Conservation (phyloP, 2,329 filamentous ascomycete genomes). For the Trichophyton mentagrophytes region DNA sequence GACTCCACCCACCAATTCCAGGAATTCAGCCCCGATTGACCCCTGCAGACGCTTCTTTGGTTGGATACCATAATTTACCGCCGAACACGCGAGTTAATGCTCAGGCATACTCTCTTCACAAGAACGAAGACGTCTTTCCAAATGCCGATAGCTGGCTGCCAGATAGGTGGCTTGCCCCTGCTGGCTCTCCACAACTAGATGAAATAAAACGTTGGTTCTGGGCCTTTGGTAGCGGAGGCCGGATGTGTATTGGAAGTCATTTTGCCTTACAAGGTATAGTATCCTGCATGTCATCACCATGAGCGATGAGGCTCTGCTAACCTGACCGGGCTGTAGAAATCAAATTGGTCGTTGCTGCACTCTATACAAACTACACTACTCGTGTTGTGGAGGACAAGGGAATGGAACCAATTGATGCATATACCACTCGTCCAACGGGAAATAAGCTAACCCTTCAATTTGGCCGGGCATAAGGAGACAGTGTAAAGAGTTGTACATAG, state of each 20-base stretch:
- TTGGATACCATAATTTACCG: slow-evolving; percentile 31
- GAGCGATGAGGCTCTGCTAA: background rate
- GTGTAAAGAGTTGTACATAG: background rate
- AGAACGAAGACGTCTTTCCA: slow-evolving; percentile 37
- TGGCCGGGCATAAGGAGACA: slow-evolving; percentile 19
- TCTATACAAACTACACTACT: slow-evolving; percentile 57
- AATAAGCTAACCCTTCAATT: slow-evolving; percentile 50
- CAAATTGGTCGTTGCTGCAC: slow-evolving; percentile 55
- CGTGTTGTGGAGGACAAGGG: slow-evolving; percentile 49
- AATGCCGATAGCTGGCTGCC: slow-evolving; percentile 37
- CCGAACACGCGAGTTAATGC: slow-evolving; percentile 34
- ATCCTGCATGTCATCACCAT: background rate
- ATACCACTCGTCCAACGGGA: slow-evolving; percentile 46
- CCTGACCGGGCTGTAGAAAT: slow-evolving; percentile 43
- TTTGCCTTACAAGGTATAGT: slow-evolving; percentile 35
- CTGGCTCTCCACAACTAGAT: slow-evolving; percentile 27
- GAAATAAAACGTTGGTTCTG: slow-evolving; percentile 39
- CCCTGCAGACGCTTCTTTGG: slow-evolving; percentile 29
- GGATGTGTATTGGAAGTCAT: slow-evolving; percentile 40
- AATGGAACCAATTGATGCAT: slow-evolving; percentile 54
- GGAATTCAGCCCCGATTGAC: slow-evolving; percentile 48
- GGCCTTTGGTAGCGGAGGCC: slow-evolving; percentile 39
- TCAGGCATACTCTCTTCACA: slow-evolving; percentile 42
- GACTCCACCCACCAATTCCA: slow-evolving; percentile 49
- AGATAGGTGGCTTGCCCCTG: slow-evolving; percentile 36